A percentile compares a stretch with the other conserved stretches of the same genome.
These are phyloP conservation scores for Lolium rigidum DNA, from an alignment of 176 grass and related monocot species.

Conservation along the genomic window DNA sequence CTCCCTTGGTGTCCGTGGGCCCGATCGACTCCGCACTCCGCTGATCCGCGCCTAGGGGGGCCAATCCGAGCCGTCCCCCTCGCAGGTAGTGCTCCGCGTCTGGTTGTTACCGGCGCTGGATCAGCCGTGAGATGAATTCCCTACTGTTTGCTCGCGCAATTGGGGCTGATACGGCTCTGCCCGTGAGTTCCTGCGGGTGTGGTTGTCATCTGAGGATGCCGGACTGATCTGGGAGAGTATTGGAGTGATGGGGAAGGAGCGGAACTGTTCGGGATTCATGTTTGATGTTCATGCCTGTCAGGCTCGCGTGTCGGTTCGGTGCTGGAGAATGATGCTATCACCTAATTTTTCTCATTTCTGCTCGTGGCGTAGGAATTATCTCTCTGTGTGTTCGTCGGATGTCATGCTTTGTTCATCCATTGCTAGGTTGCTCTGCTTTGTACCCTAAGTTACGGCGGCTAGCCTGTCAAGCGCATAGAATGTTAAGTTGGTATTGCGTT, in stretches of 20 bases:
- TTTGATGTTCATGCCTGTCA: background rate
- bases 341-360: background rate
- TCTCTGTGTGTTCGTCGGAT: background rate
- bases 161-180: background rate
- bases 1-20: background rate
- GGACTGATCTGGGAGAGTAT: background rate
- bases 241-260: background rate
- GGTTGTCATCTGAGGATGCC: background rate
- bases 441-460: background rate
- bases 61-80: background rate
- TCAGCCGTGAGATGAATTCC: background rate
- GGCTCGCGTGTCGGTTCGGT: background rate
- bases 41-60: background rate
- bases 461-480: background rate
- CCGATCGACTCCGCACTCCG: background rate
- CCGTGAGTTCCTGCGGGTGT: background rate
- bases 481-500: background rate
- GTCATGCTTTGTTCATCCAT: background rate
- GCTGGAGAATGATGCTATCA: background rate
- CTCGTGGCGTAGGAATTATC: background rate
- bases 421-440: background rate
- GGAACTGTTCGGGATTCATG: constrained; percentile 20
- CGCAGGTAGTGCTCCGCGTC: background rate
- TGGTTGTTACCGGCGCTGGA: background rate
- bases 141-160: background rate